Evolutionary conservation across 1,139 yeast genomes (phyloP), one percentile per base, ranked within the genome.

Genomic region (Candida gigantensis): DNA sequence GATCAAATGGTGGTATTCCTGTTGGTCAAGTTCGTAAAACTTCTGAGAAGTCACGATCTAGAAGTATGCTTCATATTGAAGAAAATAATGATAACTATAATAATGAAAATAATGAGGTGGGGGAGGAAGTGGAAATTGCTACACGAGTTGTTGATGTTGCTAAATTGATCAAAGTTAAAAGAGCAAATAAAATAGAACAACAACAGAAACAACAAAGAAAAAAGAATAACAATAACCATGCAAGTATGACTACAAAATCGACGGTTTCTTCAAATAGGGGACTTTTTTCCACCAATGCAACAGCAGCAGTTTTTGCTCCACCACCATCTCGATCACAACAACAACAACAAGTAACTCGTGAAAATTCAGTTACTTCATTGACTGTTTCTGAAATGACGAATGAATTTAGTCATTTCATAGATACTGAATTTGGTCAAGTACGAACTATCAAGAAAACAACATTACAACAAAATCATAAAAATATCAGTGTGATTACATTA

Each of bases 371-470:
- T 6, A 58, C 51, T 28, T 65, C 72, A 2, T 47, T 65, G 18
- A 51, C 60, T 2, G 59, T 72, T 5, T 51, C 64, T 3, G 58
- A 61, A 37, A 49, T 56, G 20, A 60, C 65, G 13, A 52, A 51
- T 6, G 62, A 59, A 24, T 68, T 69, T 39, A 52, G 58, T 13
- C 52, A 49, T 30, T 60, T 57, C 16, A 60, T 69, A 7, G 62
- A 58, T 36, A 32, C 26, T 23, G 49, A 55, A 24, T 55, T 53
- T 32, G 49, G 52, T 5, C 14, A 14, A 4, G 41, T 42, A n/a
- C n/a, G n/a, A n/a, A n/a, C n/a, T n/a, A n/a, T n/a, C n/a, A n/a
- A n/a, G n/a, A 17, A 29, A 6, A 11, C 27, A 5, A 5, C 27
- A 6, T 20, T 31, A n/a, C 19, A 18, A n/a, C 37, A 38, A 6